Base-by-base conservation (phyloP, 116 monocot genomes). In the Dioscorea cayenensis region DNA sequence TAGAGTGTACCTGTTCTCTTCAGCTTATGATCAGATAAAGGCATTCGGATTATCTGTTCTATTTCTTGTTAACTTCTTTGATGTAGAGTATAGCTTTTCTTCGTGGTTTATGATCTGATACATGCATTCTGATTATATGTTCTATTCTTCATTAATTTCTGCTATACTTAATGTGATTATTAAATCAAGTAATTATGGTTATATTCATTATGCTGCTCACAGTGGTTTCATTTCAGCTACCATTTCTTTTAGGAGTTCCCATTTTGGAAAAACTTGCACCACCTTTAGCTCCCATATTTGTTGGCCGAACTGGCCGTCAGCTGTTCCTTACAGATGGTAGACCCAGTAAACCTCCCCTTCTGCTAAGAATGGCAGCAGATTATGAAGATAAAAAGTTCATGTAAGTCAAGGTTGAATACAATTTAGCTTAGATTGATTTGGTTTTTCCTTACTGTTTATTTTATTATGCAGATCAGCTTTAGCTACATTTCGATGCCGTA, bases 301-400 rank as follows among this genome's bases (percentile, higher is more conserved):
- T 84, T 72, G 96, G 96, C 14, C 75, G 83, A 76, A 97, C 92
- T 67, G 92, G 92, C 72, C 75, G 71, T 68, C 92, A 92, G 75
- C 76, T 97, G 27, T 96, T 96, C 78, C 90, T 96, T 63, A 90
- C 88, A 32, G 96, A 96, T 81, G 96, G 81, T 60, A 79, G 86
- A 76, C 82, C 92, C n/a, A 80, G 72, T 67, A 97, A 79, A 65
- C 84, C 86, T 66, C 92, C 93, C 18, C 93, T 97, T 79, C 88
- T 97, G 38, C 74, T 97, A 72, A 84, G 86, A 70, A 97, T 92
- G 96, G 52, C 90, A 72, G 88, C 86, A 65, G 96, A 97, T 77
- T 72, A 20, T 62, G 79, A 84, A 76, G 88, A 97, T 58, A 73
- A 81, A 21, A 87, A 86, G 59, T 92, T 88, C 67, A 73, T 92